phyloP scores from a whole-genome alignment of 495 filamentous ascomycete genomes.

The Mycothermus thermophilus region DNA sequence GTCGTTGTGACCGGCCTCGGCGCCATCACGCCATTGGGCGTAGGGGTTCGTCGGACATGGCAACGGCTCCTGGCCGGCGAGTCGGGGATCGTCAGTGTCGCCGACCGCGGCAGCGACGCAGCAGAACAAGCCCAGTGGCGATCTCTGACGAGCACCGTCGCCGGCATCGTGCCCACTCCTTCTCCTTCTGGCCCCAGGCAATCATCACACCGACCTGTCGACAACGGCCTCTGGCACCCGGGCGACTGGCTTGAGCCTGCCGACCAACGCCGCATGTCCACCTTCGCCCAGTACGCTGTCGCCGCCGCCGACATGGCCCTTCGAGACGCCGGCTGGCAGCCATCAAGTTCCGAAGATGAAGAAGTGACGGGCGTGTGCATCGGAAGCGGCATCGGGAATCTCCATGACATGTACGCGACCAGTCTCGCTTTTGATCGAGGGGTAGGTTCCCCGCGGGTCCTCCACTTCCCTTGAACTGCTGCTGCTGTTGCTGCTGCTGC shows the following conservation, averaged over 20 bases:
- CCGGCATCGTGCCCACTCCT: constrained; percentile 56
- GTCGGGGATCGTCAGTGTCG: constrained; percentile 64
- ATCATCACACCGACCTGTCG: not conserved
- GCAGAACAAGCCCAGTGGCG: constrained; percentile 35
- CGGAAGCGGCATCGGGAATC: constrained; percentile 90
- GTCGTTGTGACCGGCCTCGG: constrained; percentile 94
- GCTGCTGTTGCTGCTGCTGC: no score
- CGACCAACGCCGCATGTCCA: constrained; percentile 78
- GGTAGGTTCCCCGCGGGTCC: no score
- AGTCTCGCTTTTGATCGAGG: constrained; percentile 61
- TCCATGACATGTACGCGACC: constrained; percentile 77
- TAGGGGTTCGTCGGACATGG: constrained; percentile 72
- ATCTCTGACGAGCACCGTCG: constrained; percentile 68
- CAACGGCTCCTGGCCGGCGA: constrained; percentile 60
- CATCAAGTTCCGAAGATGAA: constrained; percentile 42
- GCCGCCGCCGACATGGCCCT: constrained; percentile 81
- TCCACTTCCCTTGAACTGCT: no score
- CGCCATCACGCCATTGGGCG: constrained; percentile 78
- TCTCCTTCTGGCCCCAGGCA: not conserved
- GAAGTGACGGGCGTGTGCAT: constrained; percentile 79
- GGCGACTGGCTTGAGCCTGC: constrained; percentile 60
- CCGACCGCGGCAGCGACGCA: constrained; percentile 31
- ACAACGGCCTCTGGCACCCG: constrained; percentile 45
- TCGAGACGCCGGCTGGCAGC: constrained; percentile 67
- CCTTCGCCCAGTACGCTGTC: constrained; percentile 81